Base-by-base conservation (phyloP, 345 rosid species). In the Brassica carinata region DNA sequence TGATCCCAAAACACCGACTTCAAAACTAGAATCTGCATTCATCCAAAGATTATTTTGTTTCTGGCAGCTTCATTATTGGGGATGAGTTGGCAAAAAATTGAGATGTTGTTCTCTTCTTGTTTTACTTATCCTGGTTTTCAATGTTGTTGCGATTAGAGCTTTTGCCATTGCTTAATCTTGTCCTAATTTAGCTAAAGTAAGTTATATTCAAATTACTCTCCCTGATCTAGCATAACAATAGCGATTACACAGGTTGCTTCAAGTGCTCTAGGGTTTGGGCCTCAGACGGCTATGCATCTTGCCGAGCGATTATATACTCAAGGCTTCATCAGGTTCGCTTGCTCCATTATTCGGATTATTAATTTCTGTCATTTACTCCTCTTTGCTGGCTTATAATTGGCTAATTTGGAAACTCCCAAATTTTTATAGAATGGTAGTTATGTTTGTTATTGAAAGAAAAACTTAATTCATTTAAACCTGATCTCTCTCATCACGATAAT, bases 251-350 rank as follows among this genome's bases (percentile, higher is more conserved):
- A 95, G 98, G 88, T 95, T 90, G 98, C 98, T 77, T 95, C 99
- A 66, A 92, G 99, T 86, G 92, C 99, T 63, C 78, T 95, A 80
- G 98, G 98, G 26, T 83, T 89, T 77, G 99, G 98, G 70, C 99
- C 99, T 86, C 99, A 95, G 81, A 80, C 84, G 79, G 86, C 99
- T 77, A 95, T 95, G 99, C 97, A 95, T 64, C 82, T 93, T 55
- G 92, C 98, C 19, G 99, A 95, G 80, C 91, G 93, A 82, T 84
- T 95, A 76, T 95, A 95, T 81, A 93, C 91, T 70, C 97, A 91
- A 80, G 98, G 98, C 77, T 92, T 86, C 85, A 95, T 95, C 83
- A 95, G 99, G 99, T 95, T 68, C 36, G 77, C 36, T 71, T 27
- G 43, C 79, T 43, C 17, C 77, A 51, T 17, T 62, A 26, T 75